Evolutionary conservation across 2,329 filamentous ascomycete genomes (phyloP).

Genomic region (Metarhizium robertsii): DNA sequence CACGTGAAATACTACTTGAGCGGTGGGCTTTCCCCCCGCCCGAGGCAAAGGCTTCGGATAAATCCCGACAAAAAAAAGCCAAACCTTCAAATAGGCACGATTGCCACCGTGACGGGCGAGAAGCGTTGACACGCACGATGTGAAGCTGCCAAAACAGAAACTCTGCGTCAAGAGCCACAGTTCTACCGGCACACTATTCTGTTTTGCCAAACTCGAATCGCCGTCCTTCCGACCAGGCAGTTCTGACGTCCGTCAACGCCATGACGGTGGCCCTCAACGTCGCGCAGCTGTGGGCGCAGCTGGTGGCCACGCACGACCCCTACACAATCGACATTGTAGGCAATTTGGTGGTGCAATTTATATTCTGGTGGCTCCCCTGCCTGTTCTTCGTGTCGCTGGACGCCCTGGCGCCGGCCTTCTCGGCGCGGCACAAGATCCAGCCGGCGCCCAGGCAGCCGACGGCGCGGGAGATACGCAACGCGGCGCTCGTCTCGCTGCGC

Average conservation of each 20-base stretch:
- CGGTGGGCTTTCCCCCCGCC: too few relatives aligned
- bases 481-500: constrained; percentile 31
- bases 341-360: constrained; percentile 26
- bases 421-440: constrained; percentile 44
- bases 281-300: constrained; percentile 11
- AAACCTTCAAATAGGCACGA: too few relatives aligned
- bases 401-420: constrained; percentile 34
- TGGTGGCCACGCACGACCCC: constrained; percentile 17
- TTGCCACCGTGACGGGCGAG: too few relatives aligned
- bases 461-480: constrained; percentile 31
- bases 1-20: too few relatives aligned
- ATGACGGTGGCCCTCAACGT: background rate
- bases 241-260: too few relatives aligned
- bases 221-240: background rate
- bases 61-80: too few relatives aligned
- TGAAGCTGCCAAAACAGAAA: too few relatives aligned
- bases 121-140: too few relatives aligned
- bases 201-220: background rate
- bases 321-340: constrained; percentile 31
- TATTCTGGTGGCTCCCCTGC: constrained; percentile 38
- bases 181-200: too few relatives aligned
- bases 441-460: constrained; percentile 40
- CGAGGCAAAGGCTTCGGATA: too few relatives aligned
- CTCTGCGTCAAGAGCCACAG: too few relatives aligned
- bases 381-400: constrained; percentile 34